Evolutionary conservation across 495 filamentous ascomycete species (phyloP), one percentile per base, ranked within the genome.

Genomic region (Stereocaulon alpinum): DNA sequence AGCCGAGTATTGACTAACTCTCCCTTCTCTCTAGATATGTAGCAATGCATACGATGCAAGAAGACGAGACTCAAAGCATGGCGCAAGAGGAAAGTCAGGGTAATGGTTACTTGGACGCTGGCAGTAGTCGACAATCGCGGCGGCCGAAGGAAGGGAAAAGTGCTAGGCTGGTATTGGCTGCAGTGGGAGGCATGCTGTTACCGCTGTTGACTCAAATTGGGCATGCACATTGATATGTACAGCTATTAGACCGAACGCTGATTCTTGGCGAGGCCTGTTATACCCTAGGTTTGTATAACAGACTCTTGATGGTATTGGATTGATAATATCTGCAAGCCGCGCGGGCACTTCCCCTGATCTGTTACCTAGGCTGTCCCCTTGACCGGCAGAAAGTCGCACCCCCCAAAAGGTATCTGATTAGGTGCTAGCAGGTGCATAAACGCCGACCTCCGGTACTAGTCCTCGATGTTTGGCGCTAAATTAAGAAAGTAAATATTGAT

Each of bases 21-120:
- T n/a, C 6, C 2, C 5, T 0, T 11, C 6, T 2, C 15, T 22
- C 12, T 56, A 95, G 91, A 68, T 97, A 98, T 67, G 93, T 98
- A 30, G 94, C 93, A 2, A 95, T 96, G 92, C 93, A 98, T 68
- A 89, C 91, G 3, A 96, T 97, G 90, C 89, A 92, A 68, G 90
- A 95, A 66, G 84, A 86, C 47, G 81, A 82, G 59, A 71, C 62
- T 58, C 73, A 54, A 63, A 75, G 51, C 42, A 67, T 57, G 63
- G 80, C 67, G 58, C 80, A 83, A 14, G 79, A 82, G 48, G 76
- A 77, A 58, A 67, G 69, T 9, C 69, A 70, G 37, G 67, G 69
- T 29, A 91, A 89, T 67, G 88, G 88, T 27, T 91, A 86, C 66
- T 68, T 78, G 14, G 86, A 91, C 55, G 66, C 70, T 2, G 66